Conservation (phyloP, 2,329 filamentous ascomycete species). For the Hirsutella thompsonii region DNA sequence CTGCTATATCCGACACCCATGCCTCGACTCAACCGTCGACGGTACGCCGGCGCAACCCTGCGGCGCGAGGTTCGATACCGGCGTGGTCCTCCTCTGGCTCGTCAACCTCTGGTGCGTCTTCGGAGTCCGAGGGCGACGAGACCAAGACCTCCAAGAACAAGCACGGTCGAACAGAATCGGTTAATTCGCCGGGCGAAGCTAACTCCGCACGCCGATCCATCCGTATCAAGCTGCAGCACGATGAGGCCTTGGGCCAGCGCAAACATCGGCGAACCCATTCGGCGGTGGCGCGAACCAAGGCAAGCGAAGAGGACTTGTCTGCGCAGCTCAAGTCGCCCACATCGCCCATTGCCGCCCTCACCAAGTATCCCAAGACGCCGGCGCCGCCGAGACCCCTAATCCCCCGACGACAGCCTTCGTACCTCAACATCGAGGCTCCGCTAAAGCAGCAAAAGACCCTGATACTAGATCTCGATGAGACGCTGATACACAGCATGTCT, state of each 20-base stretch:
- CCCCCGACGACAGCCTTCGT: constrained; percentile 79
- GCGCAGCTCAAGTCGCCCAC: constrained; percentile 89
- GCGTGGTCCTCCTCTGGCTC: constrained; percentile 19
- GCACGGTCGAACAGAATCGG: constrained; percentile 52
- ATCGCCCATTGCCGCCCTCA: constrained; percentile 64
- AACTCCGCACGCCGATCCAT: constrained; percentile 63
- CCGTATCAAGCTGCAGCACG: constrained; percentile 77
- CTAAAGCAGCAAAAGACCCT: constrained; percentile 72
- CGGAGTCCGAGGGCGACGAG: constrained; percentile 56
- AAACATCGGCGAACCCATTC: constrained; percentile 54
- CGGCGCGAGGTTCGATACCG: constrained; percentile 9
- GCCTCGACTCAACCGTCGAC: neutral
- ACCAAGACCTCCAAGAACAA: constrained; percentile 20
- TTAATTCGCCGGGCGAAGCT: constrained; percentile 47
- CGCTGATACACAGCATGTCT: constrained; percentile 93
- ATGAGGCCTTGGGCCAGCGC: constrained; percentile 60
- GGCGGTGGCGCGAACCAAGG: constrained; percentile 28
- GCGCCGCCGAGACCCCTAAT: constrained; percentile 83
- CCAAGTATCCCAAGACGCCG: constrained; percentile 81
- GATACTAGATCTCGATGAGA: constrained; percentile 92
- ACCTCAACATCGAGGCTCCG: constrained; percentile 49
- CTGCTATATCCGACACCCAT: neutral
- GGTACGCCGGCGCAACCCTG: constrained; percentile 13
- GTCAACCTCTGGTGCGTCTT: constrained; percentile 52
- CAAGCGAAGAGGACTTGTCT: constrained; percentile 42